Evolutionary conservation across 306 rosid species (phyloP).

Genomic region (Inga leiocalycina): DNA sequence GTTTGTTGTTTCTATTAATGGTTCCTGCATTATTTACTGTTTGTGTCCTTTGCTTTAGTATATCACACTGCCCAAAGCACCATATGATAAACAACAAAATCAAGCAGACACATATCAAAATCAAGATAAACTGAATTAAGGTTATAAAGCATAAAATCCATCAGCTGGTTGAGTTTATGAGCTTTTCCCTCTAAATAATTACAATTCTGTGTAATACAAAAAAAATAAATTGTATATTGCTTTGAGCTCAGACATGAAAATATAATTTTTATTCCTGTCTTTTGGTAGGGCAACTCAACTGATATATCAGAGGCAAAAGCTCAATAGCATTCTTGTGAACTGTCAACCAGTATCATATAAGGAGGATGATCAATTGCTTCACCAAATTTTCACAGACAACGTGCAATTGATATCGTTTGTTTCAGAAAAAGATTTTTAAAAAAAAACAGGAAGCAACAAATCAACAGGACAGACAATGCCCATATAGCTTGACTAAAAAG

Average conservation of each 20-base stretch:
- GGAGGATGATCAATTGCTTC: not conserved
- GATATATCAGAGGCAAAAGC: not conserved
- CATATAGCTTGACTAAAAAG: not conserved
- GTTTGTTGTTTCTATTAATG: slow-evolving; percentile 74
- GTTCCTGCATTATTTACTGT: slow-evolving; percentile 88
- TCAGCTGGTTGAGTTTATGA: not conserved
- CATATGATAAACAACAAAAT: not conserved
- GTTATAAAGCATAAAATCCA: not conserved
- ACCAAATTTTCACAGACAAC: not conserved
- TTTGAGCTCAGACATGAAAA: not conserved
- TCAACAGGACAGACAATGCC: not conserved
- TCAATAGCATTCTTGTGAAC: not conserved
- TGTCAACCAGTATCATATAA: not conserved
- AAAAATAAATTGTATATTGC: not conserved
- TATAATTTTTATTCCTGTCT: not conserved
- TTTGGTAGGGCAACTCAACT: not conserved
- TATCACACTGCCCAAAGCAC: not conserved
- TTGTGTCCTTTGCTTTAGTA: slow-evolving; percentile 20
- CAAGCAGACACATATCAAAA: not conserved
- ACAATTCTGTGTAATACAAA: not conserved
- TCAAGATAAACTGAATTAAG: not conserved
- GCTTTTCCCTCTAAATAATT: not conserved
- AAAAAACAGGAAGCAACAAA: not conserved
- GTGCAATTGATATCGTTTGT: not conserved
- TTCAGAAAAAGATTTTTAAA: not conserved